These are phyloP conservation scores for Globisporangium parvum DNA, from an alignment of 352 stramenopile genomes.

Conservation along the genomic window DNA sequence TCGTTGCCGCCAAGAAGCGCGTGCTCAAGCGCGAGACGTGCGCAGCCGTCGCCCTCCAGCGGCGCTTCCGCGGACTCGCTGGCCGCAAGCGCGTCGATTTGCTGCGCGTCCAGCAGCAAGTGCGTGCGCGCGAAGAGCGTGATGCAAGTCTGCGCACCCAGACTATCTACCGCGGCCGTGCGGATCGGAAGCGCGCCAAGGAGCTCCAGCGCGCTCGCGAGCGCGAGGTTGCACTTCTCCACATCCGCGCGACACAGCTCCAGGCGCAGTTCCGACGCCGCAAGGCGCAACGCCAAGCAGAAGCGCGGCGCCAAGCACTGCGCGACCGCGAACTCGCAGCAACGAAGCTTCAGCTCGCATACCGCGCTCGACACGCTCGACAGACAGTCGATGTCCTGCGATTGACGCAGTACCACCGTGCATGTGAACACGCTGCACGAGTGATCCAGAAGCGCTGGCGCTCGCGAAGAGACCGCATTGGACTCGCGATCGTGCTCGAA, in stretches of 20 bases:
- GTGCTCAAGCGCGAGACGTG: constrained; percentile 27
- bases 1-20: constrained; percentile 24
- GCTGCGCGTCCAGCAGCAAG: constrained; percentile 23
- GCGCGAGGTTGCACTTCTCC: constrained; percentile 23
- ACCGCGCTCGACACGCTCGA: constrained; percentile 38
- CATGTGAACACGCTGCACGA: constrained; percentile 27
- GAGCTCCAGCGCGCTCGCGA: constrained; percentile 26
- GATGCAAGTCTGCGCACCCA: constrained; percentile 51
- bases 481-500: constrained; percentile 30
- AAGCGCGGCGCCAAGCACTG: constrained; percentile 20
- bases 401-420: constrained; percentile 31
- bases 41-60: constrained; percentile 49
- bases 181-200: constrained; percentile 35
- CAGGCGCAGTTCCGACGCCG: constrained; percentile 47
- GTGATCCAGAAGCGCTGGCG: constrained; percentile 54
- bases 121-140: constrained; percentile 23
- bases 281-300: constrained; percentile 24
- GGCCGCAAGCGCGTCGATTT: constrained; percentile 32
- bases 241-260: constrained; percentile 37
- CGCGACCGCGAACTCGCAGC: constrained; percentile 37
- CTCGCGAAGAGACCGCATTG: constrained; percentile 35
- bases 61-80: constrained; percentile 37
- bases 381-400: constrained; percentile 34
- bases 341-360: constrained; percentile 53
- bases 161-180: constrained; percentile 42